These are phyloP conservation scores for Trametes punicea DNA, from an alignment of 768 basidiomycete species.

Conservation along the genomic window DNA sequence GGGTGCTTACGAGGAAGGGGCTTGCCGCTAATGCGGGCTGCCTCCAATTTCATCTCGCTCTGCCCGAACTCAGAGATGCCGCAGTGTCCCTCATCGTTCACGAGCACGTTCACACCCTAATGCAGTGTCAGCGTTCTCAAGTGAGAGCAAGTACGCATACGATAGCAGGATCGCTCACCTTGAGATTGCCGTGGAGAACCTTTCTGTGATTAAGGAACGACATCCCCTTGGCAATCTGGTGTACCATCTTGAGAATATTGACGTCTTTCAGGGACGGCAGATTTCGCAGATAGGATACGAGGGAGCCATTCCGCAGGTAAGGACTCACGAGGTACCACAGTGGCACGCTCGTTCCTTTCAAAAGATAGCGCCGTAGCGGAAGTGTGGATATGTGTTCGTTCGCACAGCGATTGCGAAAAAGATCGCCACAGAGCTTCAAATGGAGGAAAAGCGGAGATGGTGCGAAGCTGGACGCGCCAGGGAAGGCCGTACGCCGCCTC, in stretches of 20 bases:
- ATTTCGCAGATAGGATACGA: conserved; percentile 54
- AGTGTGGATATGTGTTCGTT: too few species aligned
- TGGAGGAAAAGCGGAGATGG: too few species aligned
- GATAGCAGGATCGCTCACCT: conserved; percentile 40
- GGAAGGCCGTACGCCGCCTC: too few species aligned
- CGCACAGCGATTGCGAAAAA: too few species aligned
- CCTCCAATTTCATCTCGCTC: conserved; percentile 74
- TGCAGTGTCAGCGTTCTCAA: background rate
- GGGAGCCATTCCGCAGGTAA: conserved; percentile 61
- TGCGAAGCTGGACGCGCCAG: too few species aligned
- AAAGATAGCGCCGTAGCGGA: conserved; percentile 79
- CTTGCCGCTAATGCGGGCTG: conserved; percentile 54
- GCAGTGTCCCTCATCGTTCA: conserved; percentile 62
- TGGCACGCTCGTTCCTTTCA: conserved; percentile 56
- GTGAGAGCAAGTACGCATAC: too few species aligned
- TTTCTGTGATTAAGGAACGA: conserved; percentile 67
- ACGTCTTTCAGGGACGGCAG: conserved; percentile 31
- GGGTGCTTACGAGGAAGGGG: conserved; percentile 29
- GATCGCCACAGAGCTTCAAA: too few species aligned
- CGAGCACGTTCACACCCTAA: conserved; percentile 71
- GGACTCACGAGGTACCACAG: conserved; percentile 53
- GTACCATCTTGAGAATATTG: conserved; percentile 58
- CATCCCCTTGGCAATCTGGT: conserved; percentile 80
- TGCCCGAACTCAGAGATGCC: conserved; percentile 83
- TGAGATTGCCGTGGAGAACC: conserved; percentile 78